Evolutionary conservation across 805 yeast species (phyloP), one percentile per base, ranked within the genome.

Genomic region (Priceomyces haplophilus): DNA sequence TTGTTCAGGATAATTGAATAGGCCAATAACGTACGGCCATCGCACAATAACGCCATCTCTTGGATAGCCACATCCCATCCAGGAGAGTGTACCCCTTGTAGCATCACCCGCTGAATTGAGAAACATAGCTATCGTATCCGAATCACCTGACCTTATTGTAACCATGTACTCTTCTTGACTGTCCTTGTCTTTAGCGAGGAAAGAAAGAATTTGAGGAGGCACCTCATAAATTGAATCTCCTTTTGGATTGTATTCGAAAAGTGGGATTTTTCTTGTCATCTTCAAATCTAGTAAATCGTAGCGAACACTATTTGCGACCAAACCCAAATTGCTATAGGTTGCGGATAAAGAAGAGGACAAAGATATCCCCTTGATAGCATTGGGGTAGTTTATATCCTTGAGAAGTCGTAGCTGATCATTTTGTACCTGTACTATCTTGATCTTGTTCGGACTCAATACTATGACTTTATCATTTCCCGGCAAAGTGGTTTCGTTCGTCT

Each of bases 81-180:
- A 69, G 7, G 67, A 52, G 15, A 71, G 45, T 2, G 74, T 71
- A 3, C 75, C 74, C 43, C 74, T 49, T 1, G 72, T 67, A 2
- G 64, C 73, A 41, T 69, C 72, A 1, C 75, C 75, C 12, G 47
- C 36, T 0, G 63, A 50, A 42, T 68, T 61, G 19, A 67, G 58
- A 43, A 71, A 67, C 75, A 69, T 68, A 7, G 69, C 69, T 48
- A 69, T 61, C 1, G 73, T 60, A 1, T 65, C 59, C 5, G 47
- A 30, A 4, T 53, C 50, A 31, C 64, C 73, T 1, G 73, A 56
- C 40, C 58, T 52, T 15, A 69, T 60, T 1, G 69, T 55, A 25
- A 69, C 58, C 38, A 70, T 41, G 34, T 64, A 61, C 46, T 62
- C 67, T 40, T 67, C 71, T 27, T 48, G 49, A 11, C 44, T 44